Percentiles rank a stretch among this genome's conserved stretches.
Conservation (phyloP, 768 basidiomycete genomes). For the Omphalotus guepiniiformis region DNA sequence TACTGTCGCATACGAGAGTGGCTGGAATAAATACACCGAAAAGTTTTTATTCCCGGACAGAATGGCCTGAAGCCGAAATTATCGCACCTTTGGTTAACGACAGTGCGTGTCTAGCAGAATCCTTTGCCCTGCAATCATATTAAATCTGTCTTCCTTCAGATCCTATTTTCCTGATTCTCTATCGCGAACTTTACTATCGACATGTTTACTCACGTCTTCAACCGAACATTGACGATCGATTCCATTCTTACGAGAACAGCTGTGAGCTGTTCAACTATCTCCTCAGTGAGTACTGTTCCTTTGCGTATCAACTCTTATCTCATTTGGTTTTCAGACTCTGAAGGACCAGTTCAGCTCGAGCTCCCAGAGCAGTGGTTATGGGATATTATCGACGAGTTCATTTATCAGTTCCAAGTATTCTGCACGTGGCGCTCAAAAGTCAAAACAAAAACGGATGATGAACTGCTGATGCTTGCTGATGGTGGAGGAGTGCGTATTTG, state of each 20-base stretch:
- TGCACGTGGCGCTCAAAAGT: conserved; percentile 87
- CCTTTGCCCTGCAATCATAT: background rate
- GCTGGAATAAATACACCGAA: conserved; percentile 98
- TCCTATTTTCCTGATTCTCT: conserved; percentile 93
- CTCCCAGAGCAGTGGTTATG: conserved; percentile 98
- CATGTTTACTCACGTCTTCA: conserved; percentile 95
- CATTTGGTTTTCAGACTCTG: conserved; percentile 60
- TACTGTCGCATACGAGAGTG: conserved; percentile 92
- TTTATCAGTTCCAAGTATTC: conserved; percentile 98
- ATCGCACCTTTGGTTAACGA: conserved; percentile 94
- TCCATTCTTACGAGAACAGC: conserved; percentile 97
- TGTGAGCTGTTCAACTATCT: conserved; percentile 98
- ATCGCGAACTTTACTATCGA: conserved; percentile 92
- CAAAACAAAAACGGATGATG: conserved; percentile 85
- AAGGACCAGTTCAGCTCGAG: conserved; percentile 88
- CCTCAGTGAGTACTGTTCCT: conserved; percentile 57
- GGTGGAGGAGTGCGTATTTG: conserved; percentile 51
- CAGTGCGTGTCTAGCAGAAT: too few relatives aligned
- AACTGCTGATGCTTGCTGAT: conserved; percentile 76
- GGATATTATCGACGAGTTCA: conserved; percentile 97
- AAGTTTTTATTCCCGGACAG: conserved; percentile 89
- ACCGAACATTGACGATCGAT: conserved; percentile 95
- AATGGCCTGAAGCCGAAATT: conserved; percentile 97
- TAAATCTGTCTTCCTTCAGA: conserved; percentile 41
- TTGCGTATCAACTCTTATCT: background rate